Evolutionary conservation across 495 filamentous ascomycete species (phyloP), one percentile per base, ranked within the genome.

Genomic region (Lepraria neglecta): DNA sequence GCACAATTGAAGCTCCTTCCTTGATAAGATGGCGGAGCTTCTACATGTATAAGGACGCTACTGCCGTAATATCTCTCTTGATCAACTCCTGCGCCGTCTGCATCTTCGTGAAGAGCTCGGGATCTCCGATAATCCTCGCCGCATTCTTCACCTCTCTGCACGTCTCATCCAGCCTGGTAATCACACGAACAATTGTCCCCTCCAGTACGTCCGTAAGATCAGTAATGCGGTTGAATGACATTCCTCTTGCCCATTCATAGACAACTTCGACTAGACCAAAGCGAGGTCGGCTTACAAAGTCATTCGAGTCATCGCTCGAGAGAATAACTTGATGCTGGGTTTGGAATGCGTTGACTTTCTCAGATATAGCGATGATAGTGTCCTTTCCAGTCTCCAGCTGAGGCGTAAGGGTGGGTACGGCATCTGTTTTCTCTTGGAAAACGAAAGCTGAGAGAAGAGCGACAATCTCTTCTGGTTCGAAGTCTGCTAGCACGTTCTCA

Each of bases 71-170:
- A 77, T 96, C 95, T 67, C 94, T 77, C 79, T 95, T 92, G 70
- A 98, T 97, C 82, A 95, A 77, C 78, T 97, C 95, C 78, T 97
- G 94, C 58, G 92, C 92, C 42, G 82, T 82, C 75, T 92, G 84
- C 94, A 98, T 98, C 83, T 97, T 98, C 58, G 85, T 81, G 70
- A 95, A 96, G 60, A 98, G 78, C 51, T 83, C 84, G 4, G 94
- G 94, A 70, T 98, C 94, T n/a, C 94, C 94, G 64, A 98, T 91
- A 65, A 98, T 87, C 67, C 95, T 81, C 21, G 94, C 94, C 35
- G 95, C 90, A 71, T 95, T 97, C 80, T 96, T 97, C 54, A 96
- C 94, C 76, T 98, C 94, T 58, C 94, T 79, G 71, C 94, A 98
- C 7, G 91, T 95, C 82, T 98, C 94, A 67, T 98, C 94, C 51